These are phyloP conservation scores for Agaricus blazei DNA, from an alignment of 768 basidiomycete species.

Conservation along the genomic window DNA sequence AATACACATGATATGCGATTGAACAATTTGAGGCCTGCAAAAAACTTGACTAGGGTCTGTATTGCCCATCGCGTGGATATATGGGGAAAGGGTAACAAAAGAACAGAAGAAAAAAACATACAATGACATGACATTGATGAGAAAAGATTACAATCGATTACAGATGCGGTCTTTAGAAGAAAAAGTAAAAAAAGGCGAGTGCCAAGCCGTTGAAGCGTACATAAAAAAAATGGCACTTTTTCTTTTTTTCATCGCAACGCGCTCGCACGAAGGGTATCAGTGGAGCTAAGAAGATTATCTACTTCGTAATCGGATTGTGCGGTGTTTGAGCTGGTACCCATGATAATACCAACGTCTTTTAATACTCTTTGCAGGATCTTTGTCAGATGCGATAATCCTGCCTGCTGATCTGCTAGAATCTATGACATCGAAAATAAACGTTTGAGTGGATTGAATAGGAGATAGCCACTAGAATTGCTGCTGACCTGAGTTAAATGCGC, in stretches of 20 bases:
- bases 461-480: conserved; percentile 4
- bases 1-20: too few species aligned
- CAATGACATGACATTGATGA: too few species aligned
- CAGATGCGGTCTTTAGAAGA: not conserved
- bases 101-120: too few species aligned
- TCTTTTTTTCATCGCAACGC: conserved; percentile 23
- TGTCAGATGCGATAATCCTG: conserved; percentile 75
- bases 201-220: not conserved
- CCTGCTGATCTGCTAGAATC: conserved; percentile 76
- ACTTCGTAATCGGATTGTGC: conserved; percentile 17
- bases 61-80: too few species aligned
- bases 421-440: conserved; percentile 18
- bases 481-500: conserved; percentile 69
- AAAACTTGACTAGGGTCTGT: too few species aligned
- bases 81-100: too few species aligned
- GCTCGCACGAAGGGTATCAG: conserved; percentile 30
- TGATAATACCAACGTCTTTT: conserved; percentile 63
- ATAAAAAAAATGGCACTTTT: too few species aligned
- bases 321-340: conserved; percentile 33
- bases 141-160: not conserved
- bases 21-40: too few species aligned
- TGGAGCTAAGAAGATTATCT: conserved; percentile 30
- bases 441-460: conserved; percentile 8
- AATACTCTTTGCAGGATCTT: conserved; percentile 62
- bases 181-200: not conserved